Base-by-base conservation (phyloP, 805 yeast genomes). In the Spathaspora girioi region DNA sequence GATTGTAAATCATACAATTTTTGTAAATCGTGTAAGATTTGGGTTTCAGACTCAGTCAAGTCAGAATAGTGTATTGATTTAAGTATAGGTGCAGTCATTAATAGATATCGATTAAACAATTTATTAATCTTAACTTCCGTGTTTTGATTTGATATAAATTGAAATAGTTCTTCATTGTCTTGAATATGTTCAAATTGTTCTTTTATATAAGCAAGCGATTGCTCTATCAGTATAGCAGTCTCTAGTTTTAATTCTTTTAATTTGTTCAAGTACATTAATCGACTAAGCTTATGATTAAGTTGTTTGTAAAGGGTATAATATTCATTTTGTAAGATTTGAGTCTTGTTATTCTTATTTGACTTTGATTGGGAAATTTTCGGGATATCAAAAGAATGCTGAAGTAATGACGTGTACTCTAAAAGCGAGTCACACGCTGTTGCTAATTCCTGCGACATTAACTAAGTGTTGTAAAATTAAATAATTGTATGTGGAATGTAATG, bases 361-460 rank as follows among this genome's bases (percentile, higher is more conserved):
- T 18, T 45, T 10, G 53, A 32, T 29, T 40, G 48, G 9, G 38
- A 47, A 5, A 61, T 45, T 15, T n/a, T 50, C 2, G 71, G 75
- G 10, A 71, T 54, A 3, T 77, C 77, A 52, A 63, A 70, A 40
- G 62, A 62, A 50, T 69, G 76, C 6, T 59, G 48, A 31, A 69
- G 66, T 15, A 66, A 44, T 2, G 59, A 56, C 1, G 66, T 65
- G 19, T 54, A 35, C 5, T 51, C 29, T 7, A 66, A 49, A 17
- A 69, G 48, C 7, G 50, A 49, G 40, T 67, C 69, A 50, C 71
- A 68, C 2, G 63, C 60, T 10, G 46, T 46, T 11, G 54, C 46
- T 38, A 63, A 48, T n/a, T 52, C 57, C n/a, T 53, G 42, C 29
- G 63, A 54, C 63, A 59, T 59, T 31, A 29, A 3, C 19, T 10